Base-by-base conservation (phyloP, 768 basidiomycete species). In the Cystofilobasidium bisporidii region DNA sequence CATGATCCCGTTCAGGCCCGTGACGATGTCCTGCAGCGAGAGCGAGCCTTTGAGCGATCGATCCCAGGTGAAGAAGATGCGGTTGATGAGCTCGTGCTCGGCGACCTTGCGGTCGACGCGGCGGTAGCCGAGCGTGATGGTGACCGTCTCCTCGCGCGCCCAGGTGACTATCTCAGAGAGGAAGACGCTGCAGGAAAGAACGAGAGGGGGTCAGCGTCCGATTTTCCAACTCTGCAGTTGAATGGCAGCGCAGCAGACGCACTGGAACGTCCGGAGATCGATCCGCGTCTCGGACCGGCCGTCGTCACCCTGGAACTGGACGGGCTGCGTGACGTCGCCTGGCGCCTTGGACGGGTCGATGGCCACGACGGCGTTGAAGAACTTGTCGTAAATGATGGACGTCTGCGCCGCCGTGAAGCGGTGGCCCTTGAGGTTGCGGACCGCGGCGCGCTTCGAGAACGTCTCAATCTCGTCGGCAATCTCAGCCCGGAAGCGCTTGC, bases 21-120 rank as follows among this genome's bases (percentile, higher is more conserved):
- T 82, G 14, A 98, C 86, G 17, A 98, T 80, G 75, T 98, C 92
- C 89, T 97, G 74, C 77, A 94, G 87, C 5, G 91, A 91, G 47
- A 99, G 77, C 1, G 92, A 87, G 0, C 93, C 94, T 67, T 82
- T 80, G 75, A 83, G 84, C 24, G 86, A 83, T 2, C 80, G 82
- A 78, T 99, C 96, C 94, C 94, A 99, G 74, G 89, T 91, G 79
- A 82, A 91, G 79, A 96, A 99, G 59, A 99, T 77, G 28, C 73
- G 73, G 48, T 97, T 91, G 64, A 98, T 89, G 67, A 99, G 82
- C 73, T 96, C 93, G 73, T 98, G 96, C 70, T 99, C 96, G 40
- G 91, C 91, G n/a, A 94, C 82, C 73, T 86, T 84, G 59, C 89
- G 83, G 73, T 96, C 91, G 28, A 91, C 80, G 60, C 96, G 85